These are phyloP conservation scores for Brassica nigra DNA, from an alignment of 345 rosid species.

Conservation along the genomic window DNA sequence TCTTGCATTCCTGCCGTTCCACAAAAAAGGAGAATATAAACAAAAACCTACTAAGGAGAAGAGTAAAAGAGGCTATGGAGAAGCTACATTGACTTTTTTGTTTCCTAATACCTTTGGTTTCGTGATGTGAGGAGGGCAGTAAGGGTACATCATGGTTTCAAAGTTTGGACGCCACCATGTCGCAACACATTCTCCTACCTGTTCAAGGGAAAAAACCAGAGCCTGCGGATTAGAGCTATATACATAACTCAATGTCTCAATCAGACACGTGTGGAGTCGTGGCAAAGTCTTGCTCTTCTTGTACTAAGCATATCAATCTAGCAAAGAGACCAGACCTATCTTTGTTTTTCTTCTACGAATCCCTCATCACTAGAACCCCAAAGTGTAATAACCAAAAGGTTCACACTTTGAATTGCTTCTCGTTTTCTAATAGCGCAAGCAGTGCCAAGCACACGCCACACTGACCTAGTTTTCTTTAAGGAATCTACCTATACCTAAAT, in stretches of 20 bases:
- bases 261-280: conserved; percentile 8
- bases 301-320: neutral
- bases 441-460: conserved; percentile 5
- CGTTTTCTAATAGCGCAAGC: neutral
- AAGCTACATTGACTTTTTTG: neutral
- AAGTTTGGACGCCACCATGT: conserved; percentile 99
- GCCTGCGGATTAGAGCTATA: conserved; percentile 4
- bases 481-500: neutral
- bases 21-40: conserved; percentile 19
- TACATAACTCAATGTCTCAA: neutral
- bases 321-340: neutral
- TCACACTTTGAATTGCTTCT: neutral
- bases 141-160: conserved; percentile 94
- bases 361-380: neutral
- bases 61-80: neutral
- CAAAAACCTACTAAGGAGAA: conserved; percentile 10
- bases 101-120: conserved; percentile 74
- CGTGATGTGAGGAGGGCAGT: conserved; percentile 95
- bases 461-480: neutral
- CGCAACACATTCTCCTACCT: conserved; percentile 97
- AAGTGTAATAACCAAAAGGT: conserved; percentile 2
- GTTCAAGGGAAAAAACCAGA: neutral
- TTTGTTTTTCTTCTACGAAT: neutral
- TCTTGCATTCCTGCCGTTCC: conserved; percentile 88
- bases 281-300: conserved; percentile 4